Percentiles rank a stretch among this genome's conserved stretches.
Conservation (phyloP, 148 eudicot genomes). For the Talinum fruticosum region DNA sequence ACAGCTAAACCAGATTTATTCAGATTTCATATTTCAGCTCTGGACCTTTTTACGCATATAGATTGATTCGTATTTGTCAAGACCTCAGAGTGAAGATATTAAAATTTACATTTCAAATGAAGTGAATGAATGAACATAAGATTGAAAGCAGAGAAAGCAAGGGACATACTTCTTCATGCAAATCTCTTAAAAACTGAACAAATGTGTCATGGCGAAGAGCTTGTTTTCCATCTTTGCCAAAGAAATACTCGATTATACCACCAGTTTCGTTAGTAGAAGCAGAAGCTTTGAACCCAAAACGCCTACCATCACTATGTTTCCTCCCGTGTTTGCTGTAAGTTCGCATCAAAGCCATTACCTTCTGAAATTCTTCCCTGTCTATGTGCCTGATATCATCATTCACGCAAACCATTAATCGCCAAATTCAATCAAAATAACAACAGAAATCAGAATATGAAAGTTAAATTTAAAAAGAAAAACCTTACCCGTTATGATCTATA, state of each 20-base stretch:
- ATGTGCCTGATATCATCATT: slow-evolving; percentile 40
- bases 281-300: slow-evolving; percentile 55
- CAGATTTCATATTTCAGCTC: too few relatives aligned
- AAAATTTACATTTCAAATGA: not conserved
- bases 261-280: slow-evolving; percentile 64
- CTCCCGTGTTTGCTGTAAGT: slow-evolving; percentile 67
- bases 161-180: slow-evolving; percentile 66
- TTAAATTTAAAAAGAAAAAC: not conserved
- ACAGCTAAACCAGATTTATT: too few relatives aligned
- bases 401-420: not conserved
- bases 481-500: slow-evolving; percentile 63
- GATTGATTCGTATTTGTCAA: too few relatives aligned
- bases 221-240: slow-evolving; percentile 77
- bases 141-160: not conserved
- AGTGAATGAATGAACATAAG: not conserved
- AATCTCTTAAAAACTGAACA: slow-evolving; percentile 70
- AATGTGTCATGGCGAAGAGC: slow-evolving; percentile 61
- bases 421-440: not conserved
- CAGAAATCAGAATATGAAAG: not conserved
- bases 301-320: slow-evolving; percentile 62
- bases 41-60: too few relatives aligned
- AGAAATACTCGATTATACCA: slow-evolving; percentile 73
- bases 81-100: not conserved
- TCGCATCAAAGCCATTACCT: slow-evolving; percentile 86
- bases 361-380: slow-evolving; percentile 81